Base-by-base conservation (phyloP, 371 early-diverging fungal species). In the Saksenaea oblongispora region DNA sequence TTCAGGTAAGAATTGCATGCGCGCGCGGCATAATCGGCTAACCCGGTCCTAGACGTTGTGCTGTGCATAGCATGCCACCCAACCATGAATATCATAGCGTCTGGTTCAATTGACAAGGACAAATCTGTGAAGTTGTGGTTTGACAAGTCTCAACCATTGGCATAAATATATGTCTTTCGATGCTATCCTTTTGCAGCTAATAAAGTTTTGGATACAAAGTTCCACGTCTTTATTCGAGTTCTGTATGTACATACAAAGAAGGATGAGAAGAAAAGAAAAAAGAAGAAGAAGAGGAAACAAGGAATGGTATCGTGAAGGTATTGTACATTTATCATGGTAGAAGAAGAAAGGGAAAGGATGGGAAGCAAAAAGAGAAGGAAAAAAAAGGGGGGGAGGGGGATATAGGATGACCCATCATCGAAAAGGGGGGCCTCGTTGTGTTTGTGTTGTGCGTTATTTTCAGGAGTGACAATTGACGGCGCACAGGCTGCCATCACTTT, bases 31-130 rank as follows among this genome's bases (percentile, higher is more conserved):
- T n/a, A n/a, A n/a, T n/a, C n/a, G n/a, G n/a, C n/a, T n/a, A n/a
- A n/a, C n/a, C n/a, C n/a, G n/a, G n/a, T n/a, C n/a, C n/a, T 74
- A 92, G 98, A 97, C 70, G 93, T 91, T 3, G 97, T 98, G 10
- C 76, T 98, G 41, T 84, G 91, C 59, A 93, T 98, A 34, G 93
- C 94, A 55, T 97, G 98, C 72, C 99, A 98, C 76, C 99, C 99
- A 17, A 89, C 87, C 1, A 80, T 89, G 65, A 94, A 96, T 65
- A 95, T 98, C 68, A 97, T 98, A 68, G 99, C 97, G 2, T 94
- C 95, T 5, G 95, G 95, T 3, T 86, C 96, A 4, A 90, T 97
- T 61, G 95, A 95, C 65, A 88, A 88, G 59, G 98, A 98, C 79
- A 86, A 85, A 70, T 88, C 95, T 0, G 92, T 98, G 24, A 93